A percentile compares a stretch with the other conserved stretches of the same genome.
phyloP scores from a whole-genome alignment of 352 stramenopile genomes.

The Aphanomyces stellatus region DNA sequence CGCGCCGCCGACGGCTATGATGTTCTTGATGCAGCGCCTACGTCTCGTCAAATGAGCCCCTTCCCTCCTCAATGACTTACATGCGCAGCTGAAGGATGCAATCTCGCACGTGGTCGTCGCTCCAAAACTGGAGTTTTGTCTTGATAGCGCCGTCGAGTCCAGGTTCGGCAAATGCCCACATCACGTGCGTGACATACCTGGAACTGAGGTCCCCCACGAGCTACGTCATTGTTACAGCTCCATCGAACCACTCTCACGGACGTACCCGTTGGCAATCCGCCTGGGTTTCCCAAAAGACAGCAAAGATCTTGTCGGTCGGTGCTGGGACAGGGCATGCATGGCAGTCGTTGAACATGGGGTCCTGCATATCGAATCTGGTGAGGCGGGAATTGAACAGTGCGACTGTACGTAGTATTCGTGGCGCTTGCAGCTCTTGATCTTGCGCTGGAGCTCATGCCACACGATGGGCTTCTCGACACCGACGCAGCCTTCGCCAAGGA shows the following conservation, averaged over 20 bases:
- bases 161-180: neutral
- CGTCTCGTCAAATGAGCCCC: neutral
- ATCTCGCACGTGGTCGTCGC: neutral
- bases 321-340: neutral
- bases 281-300: constrained; percentile 7
- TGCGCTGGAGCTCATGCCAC: constrained; percentile 5
- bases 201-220: neutral
- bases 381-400: neutral
- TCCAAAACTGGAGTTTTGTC: neutral
- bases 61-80: neutral
- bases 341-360: constrained; percentile 6
- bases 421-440: neutral
- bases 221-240: neutral
- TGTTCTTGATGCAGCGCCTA: constrained; percentile 8
- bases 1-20: neutral
- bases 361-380: neutral
- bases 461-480: neutral
- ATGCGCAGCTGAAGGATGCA: constrained; percentile 2
- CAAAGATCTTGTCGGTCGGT: constrained; percentile 1
- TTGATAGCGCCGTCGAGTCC: neutral
- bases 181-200: constrained; percentile 5
- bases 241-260: neutral
- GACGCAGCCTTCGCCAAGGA: neutral
- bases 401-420: constrained; percentile 10
- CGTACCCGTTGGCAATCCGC: neutral